Conservation (phyloP, 75 land plant species). For the Ceratopteris richardii region DNA sequence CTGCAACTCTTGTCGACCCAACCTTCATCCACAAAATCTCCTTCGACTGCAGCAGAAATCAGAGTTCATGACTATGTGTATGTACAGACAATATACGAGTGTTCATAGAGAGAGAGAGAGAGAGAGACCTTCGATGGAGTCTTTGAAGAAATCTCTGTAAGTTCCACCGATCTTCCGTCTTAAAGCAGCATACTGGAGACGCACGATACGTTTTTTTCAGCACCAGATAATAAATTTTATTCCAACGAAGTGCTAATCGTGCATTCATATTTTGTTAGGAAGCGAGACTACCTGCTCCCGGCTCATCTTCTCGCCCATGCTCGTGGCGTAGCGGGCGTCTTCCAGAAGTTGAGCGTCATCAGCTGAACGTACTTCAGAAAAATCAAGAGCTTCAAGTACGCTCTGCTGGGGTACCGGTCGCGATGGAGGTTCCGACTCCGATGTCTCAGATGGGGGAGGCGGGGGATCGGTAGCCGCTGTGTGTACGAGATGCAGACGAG, state of each 20-base stretch:
- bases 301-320: slow-evolving; percentile 53
- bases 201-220: too few species aligned
- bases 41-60: slow-evolving; percentile 55
- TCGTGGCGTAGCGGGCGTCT: slow-evolving; percentile 59
- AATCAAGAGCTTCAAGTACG: slow-evolving; percentile 74
- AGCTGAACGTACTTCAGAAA: slow-evolving; percentile 51
- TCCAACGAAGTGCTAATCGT: too few species aligned
- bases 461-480: too few species aligned
- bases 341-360: slow-evolving; percentile 70
- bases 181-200: slow-evolving; percentile 84
- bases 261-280: too few species aligned
- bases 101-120: neutral
- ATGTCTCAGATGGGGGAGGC: too few species aligned
- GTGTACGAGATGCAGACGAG: too few species aligned
- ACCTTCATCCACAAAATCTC: slow-evolving; percentile 84
- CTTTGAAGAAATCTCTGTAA: slow-evolving; percentile 92
- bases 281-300: slow-evolving; percentile 59
- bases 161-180: slow-evolving; percentile 95
- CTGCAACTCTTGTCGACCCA: slow-evolving; percentile 97
- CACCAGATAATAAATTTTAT: too few species aligned
- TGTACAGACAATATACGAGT: too few species aligned
- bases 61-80: too few species aligned
- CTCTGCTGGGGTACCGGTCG: slow-evolving; percentile 12
- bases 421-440: too few species aligned
- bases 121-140: slow-evolving; percentile 66